These are phyloP conservation scores for Bauhinia variegata DNA, from an alignment of 306 rosid species.

Conservation along the genomic window DNA sequence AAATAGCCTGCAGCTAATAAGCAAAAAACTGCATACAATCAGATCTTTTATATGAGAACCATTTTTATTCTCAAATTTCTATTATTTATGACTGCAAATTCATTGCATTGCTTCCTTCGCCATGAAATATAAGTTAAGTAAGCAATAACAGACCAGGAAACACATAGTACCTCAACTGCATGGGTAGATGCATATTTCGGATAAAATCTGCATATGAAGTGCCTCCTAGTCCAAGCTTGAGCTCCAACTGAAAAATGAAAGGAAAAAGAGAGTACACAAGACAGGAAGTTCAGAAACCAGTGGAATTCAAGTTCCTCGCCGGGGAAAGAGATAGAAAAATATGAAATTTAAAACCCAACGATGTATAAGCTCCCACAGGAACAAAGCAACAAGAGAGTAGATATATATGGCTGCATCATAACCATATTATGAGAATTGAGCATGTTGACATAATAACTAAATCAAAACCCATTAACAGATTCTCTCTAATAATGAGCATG, in stretches of 20 bases:
- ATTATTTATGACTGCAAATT: not conserved
- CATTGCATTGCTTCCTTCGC: not conserved
- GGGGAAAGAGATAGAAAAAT: conserved; percentile 2
- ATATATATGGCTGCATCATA: too few relatives aligned
- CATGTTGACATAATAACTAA: not conserved
- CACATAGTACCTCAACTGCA: conserved; percentile 86
- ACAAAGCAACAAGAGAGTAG: too few relatives aligned
- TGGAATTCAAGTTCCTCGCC: conserved; percentile 8
- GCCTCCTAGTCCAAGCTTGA: conserved; percentile 93
- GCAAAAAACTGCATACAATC: conserved; percentile 14
- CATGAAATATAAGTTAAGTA: conserved; percentile 9
- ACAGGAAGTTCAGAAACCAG: conserved; percentile 26
- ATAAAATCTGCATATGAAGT: conserved; percentile 93
- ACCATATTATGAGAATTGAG: too few relatives aligned
- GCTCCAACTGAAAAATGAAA: conserved; percentile 73
- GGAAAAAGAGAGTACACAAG: conserved; percentile 15
- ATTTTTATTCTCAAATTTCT: not conserved
- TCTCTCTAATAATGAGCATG: conserved; percentile 1
- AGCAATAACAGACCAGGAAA: conserved; percentile 19
- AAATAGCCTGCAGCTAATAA: conserved; percentile 17
- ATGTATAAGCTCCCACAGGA: not conserved
- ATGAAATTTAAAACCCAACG: not conserved
- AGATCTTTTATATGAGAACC: not conserved
- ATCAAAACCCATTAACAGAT: not conserved
- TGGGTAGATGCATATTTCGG: conserved; percentile 73